Evolutionary conservation across 805 yeast species (phyloP), one percentile per base, ranked within the genome.

Genomic region (Debaryomyces maramus): DNA sequence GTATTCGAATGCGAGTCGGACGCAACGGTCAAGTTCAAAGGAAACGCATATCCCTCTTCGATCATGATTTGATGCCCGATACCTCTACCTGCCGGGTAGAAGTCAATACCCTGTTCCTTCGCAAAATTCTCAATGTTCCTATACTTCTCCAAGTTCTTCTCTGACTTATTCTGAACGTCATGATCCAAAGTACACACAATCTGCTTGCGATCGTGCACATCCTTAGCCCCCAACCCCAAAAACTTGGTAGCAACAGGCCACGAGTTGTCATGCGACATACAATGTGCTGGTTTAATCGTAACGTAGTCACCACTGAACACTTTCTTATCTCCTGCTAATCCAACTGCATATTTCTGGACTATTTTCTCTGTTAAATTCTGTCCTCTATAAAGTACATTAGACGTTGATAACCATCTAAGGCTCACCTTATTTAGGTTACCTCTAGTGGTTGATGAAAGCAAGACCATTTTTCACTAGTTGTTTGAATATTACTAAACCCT

Each of bases 181-280:
- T 93, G 99, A 67, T 93, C 99, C 57, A 93, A 74, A 3, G 99
- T 91, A 74, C 89, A 87, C 35, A 93, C 98, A 19, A 93, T 88
- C 68, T 93, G 99, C 45, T 88, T 75, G 58, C 87, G 85, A 58
- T 93, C 85, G 51, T 83, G 79, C 43, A 93, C 87, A 45, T 79
- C 72, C 15, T 79, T 78, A 26, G 97, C 97, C 1, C 99, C 99
- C 26, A 93, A 75, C 5, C 96, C 96, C 82, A 79, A 88, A 70
- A 93, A 93, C 68, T 93, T 93, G 58, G 91, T 75, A 0, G 99
- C 99, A 13, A 93, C 97, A 0, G 99, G 99, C 99, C 99, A 95
- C 32, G 97, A 84, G 67, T 93, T 93, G 65, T 93, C 99, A 63
- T 93, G 99, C 11, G 98, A 88, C 99, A 93, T 93, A 64, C 97